These are phyloP conservation scores for Hylodesmum podocarpum DNA, from an alignment of 306 rosid species.

Conservation along the genomic window DNA sequence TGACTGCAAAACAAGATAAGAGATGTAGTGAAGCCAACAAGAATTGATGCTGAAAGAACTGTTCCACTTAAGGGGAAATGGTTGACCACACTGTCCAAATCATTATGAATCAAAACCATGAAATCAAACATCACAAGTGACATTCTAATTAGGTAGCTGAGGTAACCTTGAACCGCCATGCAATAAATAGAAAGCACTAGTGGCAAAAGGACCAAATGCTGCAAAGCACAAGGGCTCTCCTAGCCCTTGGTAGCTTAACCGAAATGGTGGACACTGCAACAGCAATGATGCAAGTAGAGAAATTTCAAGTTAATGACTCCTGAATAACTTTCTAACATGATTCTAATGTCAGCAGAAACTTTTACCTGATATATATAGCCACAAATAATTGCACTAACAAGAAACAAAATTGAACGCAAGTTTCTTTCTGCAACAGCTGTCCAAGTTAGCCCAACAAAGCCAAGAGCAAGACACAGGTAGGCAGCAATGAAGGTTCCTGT, in stretches of 20 bases:
- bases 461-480: slow-evolving; percentile 63
- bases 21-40: slow-evolving; percentile 83
- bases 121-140: neutral
- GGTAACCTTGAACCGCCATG: slow-evolving; percentile 72
- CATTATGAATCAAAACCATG: slow-evolving; percentile 31
- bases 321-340: neutral
- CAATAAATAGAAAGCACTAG: slow-evolving; percentile 78
- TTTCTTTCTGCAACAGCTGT: slow-evolving; percentile 60
- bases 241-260: slow-evolving; percentile 82
- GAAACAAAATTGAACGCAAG: slow-evolving; percentile 57
- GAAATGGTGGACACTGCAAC: slow-evolving; percentile 91
- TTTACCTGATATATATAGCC: slow-evolving; percentile 87
- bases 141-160: slow-evolving; percentile 10
- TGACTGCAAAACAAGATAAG: slow-evolving; percentile 91
- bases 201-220: slow-evolving; percentile 91
- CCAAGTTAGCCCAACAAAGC: slow-evolving; percentile 72
- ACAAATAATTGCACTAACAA: slow-evolving; percentile 64
- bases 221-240: slow-evolving; percentile 97
- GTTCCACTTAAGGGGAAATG: slow-evolving; percentile 52
- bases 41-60: slow-evolving; percentile 72
- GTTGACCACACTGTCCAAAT: slow-evolving; percentile 49
- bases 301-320: slow-evolving; percentile 7
- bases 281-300: neutral
- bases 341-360: neutral
- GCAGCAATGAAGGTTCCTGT: slow-evolving; percentile 71